Evolutionary conservation across 129 eudicot genomes (phyloP).

Genomic region (Chrysanthemum makinoi): DNA sequence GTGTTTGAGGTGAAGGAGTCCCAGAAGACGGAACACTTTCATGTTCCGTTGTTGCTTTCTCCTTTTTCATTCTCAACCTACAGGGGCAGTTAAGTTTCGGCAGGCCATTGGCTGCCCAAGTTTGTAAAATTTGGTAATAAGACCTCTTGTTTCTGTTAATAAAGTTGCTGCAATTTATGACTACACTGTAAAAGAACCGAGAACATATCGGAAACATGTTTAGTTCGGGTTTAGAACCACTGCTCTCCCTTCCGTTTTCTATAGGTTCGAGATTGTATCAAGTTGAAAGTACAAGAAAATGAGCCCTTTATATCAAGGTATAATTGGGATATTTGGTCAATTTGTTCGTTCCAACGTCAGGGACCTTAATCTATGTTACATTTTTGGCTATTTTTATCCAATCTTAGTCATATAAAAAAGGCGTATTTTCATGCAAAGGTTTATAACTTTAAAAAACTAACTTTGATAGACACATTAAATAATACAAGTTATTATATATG

Average conservation of each 20-base stretch:
- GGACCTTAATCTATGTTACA: too few relatives aligned
- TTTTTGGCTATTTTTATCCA: too few relatives aligned
- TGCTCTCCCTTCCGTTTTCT: not conserved
- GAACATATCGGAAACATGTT: not conserved
- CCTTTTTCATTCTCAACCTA: slow-evolving; percentile 51
- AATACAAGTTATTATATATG: too few relatives aligned
- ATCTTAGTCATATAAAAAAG: too few relatives aligned
- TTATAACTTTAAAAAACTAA: too few relatives aligned
- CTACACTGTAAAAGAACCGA: not conserved
- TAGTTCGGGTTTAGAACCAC: not conserved
- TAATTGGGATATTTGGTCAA: too few relatives aligned
- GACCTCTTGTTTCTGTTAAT: not conserved
- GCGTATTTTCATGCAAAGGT: too few relatives aligned
- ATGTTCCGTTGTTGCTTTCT: slow-evolving; percentile 74
- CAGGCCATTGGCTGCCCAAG: not conserved
- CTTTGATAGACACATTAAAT: too few relatives aligned
- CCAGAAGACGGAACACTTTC: slow-evolving; percentile 84
- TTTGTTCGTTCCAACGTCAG: too few relatives aligned
- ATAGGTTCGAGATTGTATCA: too few relatives aligned
- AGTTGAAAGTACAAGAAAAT: too few relatives aligned
- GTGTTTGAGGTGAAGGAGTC: slow-evolving; percentile 81
- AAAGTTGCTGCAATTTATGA: not conserved
- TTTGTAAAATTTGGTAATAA: not conserved
- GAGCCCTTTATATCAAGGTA: too few relatives aligned
- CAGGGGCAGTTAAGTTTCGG: slow-evolving; percentile 66